phyloP scores from a whole-genome alignment of 2,329 filamentous ascomycete species.

The Cadophora luteo-olivacea region DNA sequence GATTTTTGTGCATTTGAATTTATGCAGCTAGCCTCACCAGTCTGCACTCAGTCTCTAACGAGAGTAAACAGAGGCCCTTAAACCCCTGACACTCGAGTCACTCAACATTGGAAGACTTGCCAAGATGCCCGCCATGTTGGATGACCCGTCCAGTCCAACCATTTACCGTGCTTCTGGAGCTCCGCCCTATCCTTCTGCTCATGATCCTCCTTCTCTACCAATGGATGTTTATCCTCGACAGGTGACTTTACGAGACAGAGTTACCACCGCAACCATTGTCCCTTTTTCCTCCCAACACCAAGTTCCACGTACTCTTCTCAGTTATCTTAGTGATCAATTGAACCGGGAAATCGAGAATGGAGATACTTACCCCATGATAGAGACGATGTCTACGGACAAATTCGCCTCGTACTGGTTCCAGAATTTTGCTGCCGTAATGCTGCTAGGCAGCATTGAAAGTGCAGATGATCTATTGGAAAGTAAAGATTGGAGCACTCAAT shows the following conservation, averaged over 20 bases:
- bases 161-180: slow-evolving; percentile 62
- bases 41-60: slow-evolving; percentile 5
- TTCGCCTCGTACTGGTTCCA: slow-evolving; percentile 78
- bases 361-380: slow-evolving; percentile 75
- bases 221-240: slow-evolving; percentile 60
- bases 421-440: slow-evolving; percentile 75
- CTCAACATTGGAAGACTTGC: slow-evolving; percentile 7
- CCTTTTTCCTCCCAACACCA: slow-evolving; percentile 68
- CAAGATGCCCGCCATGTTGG: slow-evolving; percentile 65
- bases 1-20: neutral
- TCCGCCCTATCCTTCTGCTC: slow-evolving; percentile 56
- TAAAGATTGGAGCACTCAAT: slow-evolving; percentile 69
- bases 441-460: slow-evolving; percentile 67
- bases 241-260: slow-evolving; percentile 70
- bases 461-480: slow-evolving; percentile 55
- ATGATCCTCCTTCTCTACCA: slow-evolving; percentile 53
- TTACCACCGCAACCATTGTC: slow-evolving; percentile 71
- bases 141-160: slow-evolving; percentile 62
- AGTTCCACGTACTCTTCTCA: slow-evolving; percentile 66
- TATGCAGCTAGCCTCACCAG: neutral
- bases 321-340: slow-evolving; percentile 69
- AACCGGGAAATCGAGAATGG: slow-evolving; percentile 76
- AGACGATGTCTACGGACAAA: slow-evolving; percentile 63
- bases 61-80: slow-evolving; percentile 21
- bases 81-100: slow-evolving; percentile 13